phyloP scores from a whole-genome alignment of 2,329 filamentous ascomycete species.

The Fusarium sacchari region DNA sequence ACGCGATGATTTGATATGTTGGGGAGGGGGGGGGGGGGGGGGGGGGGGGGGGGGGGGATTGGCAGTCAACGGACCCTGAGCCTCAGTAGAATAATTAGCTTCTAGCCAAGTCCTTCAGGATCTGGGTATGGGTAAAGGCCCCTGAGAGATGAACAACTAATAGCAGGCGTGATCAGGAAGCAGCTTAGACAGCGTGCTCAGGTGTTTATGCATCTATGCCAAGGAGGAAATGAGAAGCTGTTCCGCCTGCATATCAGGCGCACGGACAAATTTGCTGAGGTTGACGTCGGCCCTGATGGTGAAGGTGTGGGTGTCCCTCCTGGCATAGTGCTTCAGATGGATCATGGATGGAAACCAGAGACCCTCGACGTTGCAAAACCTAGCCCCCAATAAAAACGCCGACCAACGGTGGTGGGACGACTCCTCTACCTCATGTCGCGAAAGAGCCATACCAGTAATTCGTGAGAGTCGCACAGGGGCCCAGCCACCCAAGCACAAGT shows the following conservation, averaged over 20 bases:
- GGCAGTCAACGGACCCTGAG: background rate
- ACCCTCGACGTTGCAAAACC: constrained; percentile 22
- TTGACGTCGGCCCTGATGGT: constrained; percentile 33
- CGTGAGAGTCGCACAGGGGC: constrained; percentile 37
- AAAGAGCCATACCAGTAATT: constrained; percentile 37
- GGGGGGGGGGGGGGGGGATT: no score
- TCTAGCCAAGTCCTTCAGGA: background rate
- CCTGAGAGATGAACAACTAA: background rate
- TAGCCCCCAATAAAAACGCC: constrained; percentile 13
- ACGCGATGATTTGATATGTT: constrained; percentile 9
- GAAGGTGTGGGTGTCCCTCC: constrained; percentile 28
- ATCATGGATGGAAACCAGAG: constrained; percentile 24
- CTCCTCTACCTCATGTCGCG: constrained; percentile 35
- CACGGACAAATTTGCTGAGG: constrained; percentile 33
- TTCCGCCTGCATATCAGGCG: constrained; percentile 35
- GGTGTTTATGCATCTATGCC: constrained; percentile 31
- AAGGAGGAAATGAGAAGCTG: constrained; percentile 40
- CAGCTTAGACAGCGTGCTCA: constrained; percentile 1
- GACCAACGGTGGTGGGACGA: constrained; percentile 36
- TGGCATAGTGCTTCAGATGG: constrained; percentile 33
- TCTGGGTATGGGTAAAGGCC: background rate
- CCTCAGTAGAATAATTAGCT: background rate
- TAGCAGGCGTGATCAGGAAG: background rate
- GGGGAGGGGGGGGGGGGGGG: no score
- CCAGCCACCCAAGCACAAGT: constrained; percentile 39